Evolutionary conservation across 192 early-diverging fungal species (phyloP), one percentile per base, ranked within the genome.

Genomic region (Umbelopsis sp.): DNA sequence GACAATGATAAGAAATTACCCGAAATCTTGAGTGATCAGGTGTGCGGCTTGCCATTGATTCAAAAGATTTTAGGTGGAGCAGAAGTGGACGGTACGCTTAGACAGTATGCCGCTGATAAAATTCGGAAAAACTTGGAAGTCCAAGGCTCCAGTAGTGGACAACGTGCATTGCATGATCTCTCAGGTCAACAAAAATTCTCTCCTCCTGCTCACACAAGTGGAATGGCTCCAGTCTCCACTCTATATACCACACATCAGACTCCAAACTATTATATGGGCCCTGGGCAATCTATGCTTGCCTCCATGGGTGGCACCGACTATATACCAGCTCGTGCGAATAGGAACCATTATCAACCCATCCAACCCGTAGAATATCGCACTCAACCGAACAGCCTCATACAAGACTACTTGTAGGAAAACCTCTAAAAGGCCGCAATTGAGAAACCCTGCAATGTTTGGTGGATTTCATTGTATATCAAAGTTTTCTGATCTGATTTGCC

Each of bases 51-150:
- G 0, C 81, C 89, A 30, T 73, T 96, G 9, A 80, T 97, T 7
- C 92, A 96, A 79, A 94, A 94, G 78, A 89, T 97, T 27, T 82
- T 98, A 33, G 82, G 72, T 81, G 11, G 85, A 89, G 1, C 90
- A 92, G 68, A 86, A 85, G 69, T 80, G 78, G 10, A 83, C 82
- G 12, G 74, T 90, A 51, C 87, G 85, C 15, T 89, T 90, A 46
- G 69, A 75, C 46, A 78, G 25, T 61, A 61, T 18, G 55, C 55
- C 10, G 55, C 55, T 12, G 55, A 61, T 30, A 61, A 61, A 35
- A 61, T 61, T 18, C 55, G 55, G 2, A 61, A 61, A 35, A 61
- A 61, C 16, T 30, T 61, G 16, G 55, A 61, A 61, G n/a, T 35
- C 30, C 55, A 61, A 35, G 55, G 55, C 18, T 35, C 27, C 30